Conservation (phyloP, 257 asterid genomes). For the Gynochthodes officinalis region DNA sequence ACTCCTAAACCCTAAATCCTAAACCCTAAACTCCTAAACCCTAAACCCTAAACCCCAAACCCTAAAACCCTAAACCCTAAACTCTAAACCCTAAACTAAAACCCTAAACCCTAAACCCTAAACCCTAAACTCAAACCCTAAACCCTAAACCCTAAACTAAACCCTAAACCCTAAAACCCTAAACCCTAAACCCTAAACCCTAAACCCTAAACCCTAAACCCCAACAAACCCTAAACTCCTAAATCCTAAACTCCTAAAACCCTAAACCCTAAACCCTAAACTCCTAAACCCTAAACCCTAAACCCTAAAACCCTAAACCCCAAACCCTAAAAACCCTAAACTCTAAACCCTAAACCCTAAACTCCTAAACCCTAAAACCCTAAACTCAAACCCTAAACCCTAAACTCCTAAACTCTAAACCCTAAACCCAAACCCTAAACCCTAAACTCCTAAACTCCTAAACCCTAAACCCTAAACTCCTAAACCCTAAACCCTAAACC, state of each 20-base stretch:
- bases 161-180: background rate
- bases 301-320: slow-evolving; percentile 12
- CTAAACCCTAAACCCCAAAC: slow-evolving; percentile 13
- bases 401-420: slow-evolving; percentile 8
- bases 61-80: slow-evolving; percentile 11
- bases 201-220: slow-evolving; percentile 12
- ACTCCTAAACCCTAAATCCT: background rate
- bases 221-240: background rate
- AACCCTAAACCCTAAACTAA: no score
- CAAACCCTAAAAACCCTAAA: slow-evolving; percentile 6
- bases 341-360: slow-evolving; percentile 6
- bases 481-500: slow-evolving; percentile 3
- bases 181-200: slow-evolving; percentile 16
- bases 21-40: slow-evolving; percentile 14
- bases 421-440: background rate
- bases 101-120: no score
- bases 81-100: no score
- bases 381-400: slow-evolving; percentile 10
- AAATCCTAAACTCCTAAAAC: slow-evolving; percentile 3
- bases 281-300: slow-evolving; percentile 11
- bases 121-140: no score
- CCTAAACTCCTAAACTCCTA: background rate
- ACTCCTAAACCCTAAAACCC: slow-evolving; percentile 8
- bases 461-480: background rate
- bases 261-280: slow-evolving; percentile 6